A percentile compares a stretch with the other conserved stretches of the same genome.
Conservation (phyloP, 768 basidiomycete species). For the Tephrocybe sp. region DNA sequence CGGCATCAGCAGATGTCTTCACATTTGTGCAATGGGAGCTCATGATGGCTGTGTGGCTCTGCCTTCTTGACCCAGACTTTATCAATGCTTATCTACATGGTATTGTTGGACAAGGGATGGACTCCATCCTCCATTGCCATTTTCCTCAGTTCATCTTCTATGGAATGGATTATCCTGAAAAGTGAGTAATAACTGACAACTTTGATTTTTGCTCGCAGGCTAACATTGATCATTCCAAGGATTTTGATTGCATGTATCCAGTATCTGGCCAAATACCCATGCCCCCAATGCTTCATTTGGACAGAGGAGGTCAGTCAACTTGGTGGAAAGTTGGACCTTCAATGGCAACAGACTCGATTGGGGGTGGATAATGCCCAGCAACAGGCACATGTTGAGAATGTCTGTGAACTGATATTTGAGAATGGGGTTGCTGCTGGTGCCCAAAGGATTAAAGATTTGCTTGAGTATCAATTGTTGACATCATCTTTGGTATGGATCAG, state of each 20-base stretch:
- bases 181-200: constrained; percentile 3
- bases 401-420: too few relatives aligned
- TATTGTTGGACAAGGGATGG: neutral
- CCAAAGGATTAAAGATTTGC: too few relatives aligned
- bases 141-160: constrained; percentile 4
- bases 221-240: constrained; percentile 10
- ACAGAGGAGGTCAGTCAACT: too few relatives aligned
- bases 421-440: too few relatives aligned
- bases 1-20: constrained; percentile 19
- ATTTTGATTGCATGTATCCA: constrained; percentile 22
- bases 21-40: constrained; percentile 4
- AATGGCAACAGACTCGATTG: too few relatives aligned
- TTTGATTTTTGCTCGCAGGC: neutral
- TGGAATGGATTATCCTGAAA: constrained; percentile 11
- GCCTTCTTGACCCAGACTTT: constrained; percentile 11
- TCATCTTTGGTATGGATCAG: too few relatives aligned
- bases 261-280: constrained; percentile 23
- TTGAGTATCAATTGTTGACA: too few relatives aligned
- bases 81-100: constrained; percentile 13
- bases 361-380: too few relatives aligned
- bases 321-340: too few relatives aligned
- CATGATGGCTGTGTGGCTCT: constrained; percentile 12
- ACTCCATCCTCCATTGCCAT: constrained; percentile 1
- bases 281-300: constrained; percentile 28
- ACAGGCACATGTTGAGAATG: too few relatives aligned